Evolutionary conservation across 1,284 basidiomycete species (phyloP).

Genomic region (Xerocomus amazonicus): DNA sequence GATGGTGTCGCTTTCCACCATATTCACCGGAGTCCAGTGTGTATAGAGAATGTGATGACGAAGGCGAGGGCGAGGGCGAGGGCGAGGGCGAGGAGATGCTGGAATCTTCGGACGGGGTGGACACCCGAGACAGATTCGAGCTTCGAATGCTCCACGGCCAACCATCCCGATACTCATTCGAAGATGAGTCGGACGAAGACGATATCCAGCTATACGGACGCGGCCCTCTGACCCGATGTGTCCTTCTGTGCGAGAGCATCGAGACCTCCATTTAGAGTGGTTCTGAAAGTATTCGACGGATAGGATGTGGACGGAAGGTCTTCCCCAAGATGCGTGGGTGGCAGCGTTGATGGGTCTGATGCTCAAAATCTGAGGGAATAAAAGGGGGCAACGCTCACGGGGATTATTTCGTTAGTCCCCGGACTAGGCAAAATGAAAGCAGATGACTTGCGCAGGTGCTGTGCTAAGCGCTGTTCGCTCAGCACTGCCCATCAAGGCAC

Average conservation of each 20-base stretch:
- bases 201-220: constrained; percentile 31
- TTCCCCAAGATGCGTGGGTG: constrained; percentile 1
- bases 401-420: constrained; percentile 3
- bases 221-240: constrained; percentile 25
- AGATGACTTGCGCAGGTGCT: constrained; percentile 10
- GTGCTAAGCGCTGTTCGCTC: constrained; percentile 5
- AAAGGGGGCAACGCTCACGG: too few relatives aligned
- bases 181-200: constrained; percentile 17
- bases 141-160: constrained; percentile 23
- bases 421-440: constrained; percentile 4
- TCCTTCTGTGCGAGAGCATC: constrained; percentile 9
- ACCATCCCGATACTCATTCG: constrained; percentile 16
- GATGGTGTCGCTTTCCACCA: neutral
- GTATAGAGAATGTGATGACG: constrained; percentile 14
- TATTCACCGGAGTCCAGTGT: constrained; percentile 1
- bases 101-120: constrained; percentile 23
- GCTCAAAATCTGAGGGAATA: too few relatives aligned
- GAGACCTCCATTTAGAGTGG: constrained; percentile 16
- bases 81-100: constrained; percentile 12
- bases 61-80: constrained; percentile 8
- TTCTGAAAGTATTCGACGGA: neutral
- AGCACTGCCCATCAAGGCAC: constrained; percentile 21
- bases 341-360: constrained; percentile 6
- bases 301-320: neutral
- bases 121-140: constrained; percentile 12